Percentiles rank a stretch among this genome's conserved stretches.
These are phyloP conservation scores for Pulveroboletus sp. DNA, from an alignment of 768 basidiomycete genomes.

Conservation along the genomic window DNA sequence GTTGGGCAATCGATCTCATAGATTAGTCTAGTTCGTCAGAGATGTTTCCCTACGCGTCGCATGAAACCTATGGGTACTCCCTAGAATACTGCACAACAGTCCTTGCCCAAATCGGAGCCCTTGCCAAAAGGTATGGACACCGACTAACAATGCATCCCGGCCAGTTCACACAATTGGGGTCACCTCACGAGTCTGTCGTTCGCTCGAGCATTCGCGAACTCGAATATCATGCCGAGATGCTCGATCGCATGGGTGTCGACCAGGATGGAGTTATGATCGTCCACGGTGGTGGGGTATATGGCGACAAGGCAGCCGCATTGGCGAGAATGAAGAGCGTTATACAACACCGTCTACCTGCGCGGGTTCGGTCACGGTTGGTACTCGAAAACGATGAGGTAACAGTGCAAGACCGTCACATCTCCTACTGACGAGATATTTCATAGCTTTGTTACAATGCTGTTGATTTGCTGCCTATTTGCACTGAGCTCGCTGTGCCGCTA, in stretches of 20 bases:
- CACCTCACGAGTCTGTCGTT: slow-evolving; percentile 71
- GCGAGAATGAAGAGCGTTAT: slow-evolving; percentile 71
- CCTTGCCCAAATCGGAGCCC: slow-evolving; percentile 52
- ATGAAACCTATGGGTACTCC: slow-evolving; percentile 73
- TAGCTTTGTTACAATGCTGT: slow-evolving; percentile 83
- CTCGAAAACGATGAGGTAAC: slow-evolving; percentile 91
- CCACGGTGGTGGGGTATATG: slow-evolving; percentile 82
- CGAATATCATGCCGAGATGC: slow-evolving; percentile 82
- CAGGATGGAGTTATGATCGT: slow-evolving; percentile 87
- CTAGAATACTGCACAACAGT: slow-evolving; percentile 65
- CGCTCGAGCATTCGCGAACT: slow-evolving; percentile 75
- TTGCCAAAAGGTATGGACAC: slow-evolving; percentile 69
- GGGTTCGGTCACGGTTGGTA: slow-evolving; percentile 69
- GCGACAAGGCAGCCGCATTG: slow-evolving; percentile 69
- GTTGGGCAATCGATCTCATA: background rate
- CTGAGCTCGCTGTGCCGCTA: slow-evolving; percentile 73
- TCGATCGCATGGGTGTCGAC: slow-evolving; percentile 78
- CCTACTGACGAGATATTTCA: background rate
- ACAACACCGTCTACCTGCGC: slow-evolving; percentile 47
- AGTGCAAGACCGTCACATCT: background rate
- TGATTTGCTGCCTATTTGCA: slow-evolving; percentile 82
- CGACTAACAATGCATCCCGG: slow-evolving; percentile 86
- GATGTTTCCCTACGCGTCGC: slow-evolving; percentile 91
- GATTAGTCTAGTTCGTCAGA: slow-evolving; percentile 57
- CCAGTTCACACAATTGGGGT: slow-evolving; percentile 80